phyloP scores from a whole-genome alignment of 768 basidiomycete species.

The Basidioascus undulatus region DNA sequence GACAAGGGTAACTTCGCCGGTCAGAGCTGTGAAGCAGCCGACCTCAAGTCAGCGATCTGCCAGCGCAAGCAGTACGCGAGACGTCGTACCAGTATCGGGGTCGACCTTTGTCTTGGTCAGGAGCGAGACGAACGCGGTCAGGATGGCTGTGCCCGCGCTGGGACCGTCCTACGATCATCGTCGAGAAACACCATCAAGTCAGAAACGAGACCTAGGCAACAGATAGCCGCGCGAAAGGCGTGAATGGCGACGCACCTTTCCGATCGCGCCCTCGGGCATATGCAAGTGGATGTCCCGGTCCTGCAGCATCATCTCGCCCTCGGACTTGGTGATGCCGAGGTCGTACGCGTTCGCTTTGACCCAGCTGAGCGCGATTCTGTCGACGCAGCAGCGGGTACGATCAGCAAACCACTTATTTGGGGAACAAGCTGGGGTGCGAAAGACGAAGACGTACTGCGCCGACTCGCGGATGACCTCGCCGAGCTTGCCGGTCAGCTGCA shows the following conservation, averaged over 20 bases:
- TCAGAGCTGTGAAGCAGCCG: too few relatives aligned
- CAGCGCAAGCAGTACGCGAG: too few relatives aligned
- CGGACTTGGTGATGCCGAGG: slow-evolving; percentile 53
- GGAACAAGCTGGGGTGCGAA: too few relatives aligned
- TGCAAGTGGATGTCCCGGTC: slow-evolving; percentile 83
- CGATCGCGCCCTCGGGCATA: slow-evolving; percentile 50
- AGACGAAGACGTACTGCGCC: too few relatives aligned
- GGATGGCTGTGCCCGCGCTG: slow-evolving; percentile 79
- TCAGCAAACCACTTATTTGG: too few relatives aligned
- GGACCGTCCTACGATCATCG: slow-evolving; percentile 67
- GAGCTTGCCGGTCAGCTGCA: slow-evolving; percentile 87
- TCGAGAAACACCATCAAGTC: too few relatives aligned
- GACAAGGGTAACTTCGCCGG: slow-evolving; percentile 86
- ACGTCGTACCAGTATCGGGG: too few relatives aligned
- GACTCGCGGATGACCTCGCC: slow-evolving; percentile 95
- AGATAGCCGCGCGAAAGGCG: too few relatives aligned
- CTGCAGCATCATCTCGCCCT: slow-evolving; percentile 52
- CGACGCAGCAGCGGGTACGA: too few relatives aligned
- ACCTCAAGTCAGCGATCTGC: too few relatives aligned
- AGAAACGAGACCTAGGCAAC: too few relatives aligned
- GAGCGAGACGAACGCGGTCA: slow-evolving; percentile 73
- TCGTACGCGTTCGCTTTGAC: slow-evolving; percentile 73
- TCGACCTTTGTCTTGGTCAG: slow-evolving; percentile 63
- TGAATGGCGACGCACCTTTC: too few relatives aligned
- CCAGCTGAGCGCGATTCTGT: slow-evolving; percentile 84